These are phyloP conservation scores for Podospora bellae-mahoneyi DNA, from an alignment of 495 filamentous ascomycete species.

Conservation along the genomic window DNA sequence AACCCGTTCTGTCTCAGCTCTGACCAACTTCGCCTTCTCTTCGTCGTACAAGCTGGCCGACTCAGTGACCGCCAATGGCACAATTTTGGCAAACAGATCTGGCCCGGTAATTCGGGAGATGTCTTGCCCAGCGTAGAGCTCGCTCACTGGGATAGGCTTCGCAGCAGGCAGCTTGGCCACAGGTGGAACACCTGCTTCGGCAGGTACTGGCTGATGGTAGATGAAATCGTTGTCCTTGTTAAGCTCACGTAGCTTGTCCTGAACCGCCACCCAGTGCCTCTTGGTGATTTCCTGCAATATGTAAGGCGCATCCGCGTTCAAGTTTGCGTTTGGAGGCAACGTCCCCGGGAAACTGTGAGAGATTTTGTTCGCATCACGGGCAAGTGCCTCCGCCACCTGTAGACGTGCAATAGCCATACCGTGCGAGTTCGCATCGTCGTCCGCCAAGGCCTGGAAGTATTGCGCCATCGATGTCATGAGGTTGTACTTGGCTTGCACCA, in stretches of 20 bases:
- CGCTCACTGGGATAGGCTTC: constrained; percentile 96
- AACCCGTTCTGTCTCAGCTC: constrained; percentile 89
- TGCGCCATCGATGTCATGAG: constrained; percentile 84
- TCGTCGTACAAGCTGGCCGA: constrained; percentile 96
- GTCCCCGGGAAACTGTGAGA: constrained; percentile 79
- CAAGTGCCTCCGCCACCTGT: constrained; percentile 71
- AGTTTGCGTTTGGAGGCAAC: constrained; percentile 74
- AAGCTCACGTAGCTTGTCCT: constrained; percentile 71
- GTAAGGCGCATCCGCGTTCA: constrained; percentile 72
- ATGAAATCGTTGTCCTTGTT: constrained; percentile 97
- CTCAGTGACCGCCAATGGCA: constrained; percentile 94
- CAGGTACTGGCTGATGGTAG: constrained; percentile 88
- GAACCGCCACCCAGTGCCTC: constrained; percentile 72
- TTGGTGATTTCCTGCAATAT: constrained; percentile 76
- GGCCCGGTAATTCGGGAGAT: constrained; percentile 95
- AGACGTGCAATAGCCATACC: constrained; percentile 83
- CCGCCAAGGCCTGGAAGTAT: constrained; percentile 89
- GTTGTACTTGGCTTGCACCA: constrained; percentile 83
- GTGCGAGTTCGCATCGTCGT: constrained; percentile 82
- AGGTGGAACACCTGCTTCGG: constrained; percentile 71
- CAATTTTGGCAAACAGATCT: constrained; percentile 94
- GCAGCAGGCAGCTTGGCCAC: constrained; percentile 92
- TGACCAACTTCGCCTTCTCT: constrained; percentile 93
- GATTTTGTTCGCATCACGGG: constrained; percentile 69
- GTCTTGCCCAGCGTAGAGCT: constrained; percentile 94